phyloP scores from a whole-genome alignment of 805 yeast species.

The Hanseniaspora mollemarum region DNA sequence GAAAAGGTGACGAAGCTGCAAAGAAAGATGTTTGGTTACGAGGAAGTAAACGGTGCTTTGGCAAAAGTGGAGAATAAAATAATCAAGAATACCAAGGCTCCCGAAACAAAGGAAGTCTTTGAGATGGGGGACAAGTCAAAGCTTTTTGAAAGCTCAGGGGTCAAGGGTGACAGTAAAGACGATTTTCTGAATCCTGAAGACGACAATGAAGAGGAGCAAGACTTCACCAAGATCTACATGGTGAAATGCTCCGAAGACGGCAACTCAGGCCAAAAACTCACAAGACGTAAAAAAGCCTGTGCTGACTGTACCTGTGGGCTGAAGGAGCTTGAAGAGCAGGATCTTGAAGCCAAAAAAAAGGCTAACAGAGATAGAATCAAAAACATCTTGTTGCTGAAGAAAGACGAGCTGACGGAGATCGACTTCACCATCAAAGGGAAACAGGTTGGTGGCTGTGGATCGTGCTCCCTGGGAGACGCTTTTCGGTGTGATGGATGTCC shows the following conservation, averaged over 20 bases:
- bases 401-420: conserved; percentile 72
- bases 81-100: background rate
- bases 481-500: conserved; percentile 98
- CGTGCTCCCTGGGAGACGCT: conserved; percentile 95
- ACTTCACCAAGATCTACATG: conserved; percentile 15
- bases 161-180: background rate
- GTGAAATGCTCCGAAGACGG: conserved; percentile 23
- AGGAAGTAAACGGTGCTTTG: background rate
- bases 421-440: conserved; percentile 96
- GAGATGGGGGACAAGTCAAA: background rate
- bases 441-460: conserved; percentile 87
- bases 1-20: conserved; percentile 8
- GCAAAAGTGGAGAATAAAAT: conserved; percentile 12
- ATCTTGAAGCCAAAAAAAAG: conserved; percentile 29
- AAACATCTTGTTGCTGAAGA: conserved; percentile 40
- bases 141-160: background rate
- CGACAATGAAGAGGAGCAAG: conserved; percentile 20
- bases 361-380: conserved; percentile 34
- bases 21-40: conserved; percentile 14
- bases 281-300: conserved; percentile 66
- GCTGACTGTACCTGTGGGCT: conserved; percentile 97
- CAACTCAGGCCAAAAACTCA: conserved; percentile 27
- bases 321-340: conserved; percentile 71
- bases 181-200: conserved; percentile 28
- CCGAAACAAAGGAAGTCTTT: too few species aligned